Percentiles rank a stretch among this genome's conserved stretches.
Evolutionary conservation across 2,329 filamentous ascomycete genomes (phyloP).

Genomic region (Tolypocladium pustulatum): DNA sequence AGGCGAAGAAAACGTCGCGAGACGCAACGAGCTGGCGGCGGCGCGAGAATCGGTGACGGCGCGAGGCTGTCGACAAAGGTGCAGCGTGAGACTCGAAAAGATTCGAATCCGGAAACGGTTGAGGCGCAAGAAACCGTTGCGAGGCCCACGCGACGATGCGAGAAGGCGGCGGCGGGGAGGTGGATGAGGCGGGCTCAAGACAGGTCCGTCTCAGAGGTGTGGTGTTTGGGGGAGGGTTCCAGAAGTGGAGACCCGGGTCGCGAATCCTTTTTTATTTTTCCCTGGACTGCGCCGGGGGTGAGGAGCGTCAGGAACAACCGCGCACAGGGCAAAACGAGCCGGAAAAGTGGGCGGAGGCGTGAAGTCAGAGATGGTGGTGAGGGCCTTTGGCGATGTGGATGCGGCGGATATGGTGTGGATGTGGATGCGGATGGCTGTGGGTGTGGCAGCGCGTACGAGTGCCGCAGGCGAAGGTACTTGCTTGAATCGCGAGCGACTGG

Average conservation of each 20-base stretch:
- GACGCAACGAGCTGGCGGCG: neutral
- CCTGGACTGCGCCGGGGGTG: constrained; percentile 6
- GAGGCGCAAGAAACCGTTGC: constrained; percentile 5
- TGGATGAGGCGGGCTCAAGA: constrained; percentile 27
- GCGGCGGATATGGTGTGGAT: neutral
- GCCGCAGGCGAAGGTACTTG: constrained; percentile 1
- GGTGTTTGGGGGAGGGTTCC: constrained; percentile 32
- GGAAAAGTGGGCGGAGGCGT: constrained; percentile 16
- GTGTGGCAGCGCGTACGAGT: neutral
- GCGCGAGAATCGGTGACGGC: neutral
- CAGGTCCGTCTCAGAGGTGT: constrained; percentile 27
- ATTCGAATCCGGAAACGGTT: constrained; percentile 1
- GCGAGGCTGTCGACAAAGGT: neutral
- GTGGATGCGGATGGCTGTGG: neutral
- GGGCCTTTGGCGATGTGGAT: neutral
- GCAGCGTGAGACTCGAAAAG: neutral
- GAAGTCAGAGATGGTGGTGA: constrained; percentile 1
- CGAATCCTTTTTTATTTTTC: constrained; percentile 27
- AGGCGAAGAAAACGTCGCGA: constrained; percentile 6
- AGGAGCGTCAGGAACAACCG: constrained; percentile 10
- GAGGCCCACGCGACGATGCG: constrained; percentile 15
- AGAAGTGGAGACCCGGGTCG: constrained; percentile 34
- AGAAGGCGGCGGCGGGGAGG: constrained; percentile 16
- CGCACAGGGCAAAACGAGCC: constrained; percentile 10
- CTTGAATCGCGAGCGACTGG: constrained; percentile 1